These are phyloP conservation scores for Alternaria ethzedia DNA, from an alignment of 2,329 filamentous ascomycete species.

Conservation along the genomic window DNA sequence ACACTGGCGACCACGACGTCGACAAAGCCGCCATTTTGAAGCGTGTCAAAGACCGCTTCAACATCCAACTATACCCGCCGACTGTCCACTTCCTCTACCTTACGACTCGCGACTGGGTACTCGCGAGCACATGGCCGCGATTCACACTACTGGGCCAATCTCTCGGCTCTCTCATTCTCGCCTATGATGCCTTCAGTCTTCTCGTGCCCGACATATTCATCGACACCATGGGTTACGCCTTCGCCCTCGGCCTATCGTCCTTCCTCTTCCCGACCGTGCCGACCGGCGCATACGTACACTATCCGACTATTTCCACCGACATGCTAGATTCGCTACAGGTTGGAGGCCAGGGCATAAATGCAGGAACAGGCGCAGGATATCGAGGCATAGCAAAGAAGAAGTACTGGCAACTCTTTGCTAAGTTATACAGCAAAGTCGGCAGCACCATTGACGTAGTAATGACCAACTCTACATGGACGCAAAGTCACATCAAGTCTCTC, in stretches of 20 bases:
- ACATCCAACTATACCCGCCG: constrained; percentile 84
- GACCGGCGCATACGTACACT: constrained; percentile 94
- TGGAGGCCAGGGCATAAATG: constrained; percentile 75
- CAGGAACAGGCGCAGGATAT: constrained; percentile 76
- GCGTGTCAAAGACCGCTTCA: constrained; percentile 83
- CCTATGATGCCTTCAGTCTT: constrained; percentile 91
- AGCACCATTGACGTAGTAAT: constrained; percentile 89
- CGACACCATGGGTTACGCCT: constrained; percentile 98
- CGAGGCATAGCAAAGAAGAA: constrained; percentile 74
- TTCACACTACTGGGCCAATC: constrained; percentile 96
- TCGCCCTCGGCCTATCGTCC: constrained; percentile 81
- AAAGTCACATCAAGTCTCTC: constrained; percentile 73
- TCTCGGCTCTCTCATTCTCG: constrained; percentile 83
- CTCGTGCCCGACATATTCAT: constrained; percentile 92
- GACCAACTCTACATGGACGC: constrained; percentile 97
- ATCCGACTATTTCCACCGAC: constrained; percentile 96
- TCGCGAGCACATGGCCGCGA: constrained; percentile 84
- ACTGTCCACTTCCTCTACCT: constrained; percentile 90
- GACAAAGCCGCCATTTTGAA: constrained; percentile 79
- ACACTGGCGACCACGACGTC: constrained; percentile 92
- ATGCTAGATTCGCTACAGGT: constrained; percentile 80
- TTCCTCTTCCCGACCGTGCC: constrained; percentile 80
- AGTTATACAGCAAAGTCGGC: constrained; percentile 81
- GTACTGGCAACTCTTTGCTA: constrained; percentile 89
- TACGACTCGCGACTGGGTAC: constrained; percentile 83